Evolutionary conservation across 2,329 filamentous ascomycete genomes (phyloP).

Genomic region (Nemania bipapillata): DNA sequence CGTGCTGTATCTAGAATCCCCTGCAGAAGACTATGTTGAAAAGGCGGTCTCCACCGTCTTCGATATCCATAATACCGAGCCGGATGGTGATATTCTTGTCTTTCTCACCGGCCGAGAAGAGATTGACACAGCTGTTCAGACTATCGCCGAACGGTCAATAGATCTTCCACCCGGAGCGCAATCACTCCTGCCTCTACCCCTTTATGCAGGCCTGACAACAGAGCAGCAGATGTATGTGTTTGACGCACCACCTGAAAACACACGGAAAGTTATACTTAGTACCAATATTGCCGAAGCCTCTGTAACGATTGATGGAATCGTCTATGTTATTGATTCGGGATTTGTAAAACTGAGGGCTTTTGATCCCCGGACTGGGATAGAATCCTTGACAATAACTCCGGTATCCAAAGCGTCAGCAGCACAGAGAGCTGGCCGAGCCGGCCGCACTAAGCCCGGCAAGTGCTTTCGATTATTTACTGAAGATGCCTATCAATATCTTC

Average conservation of each 20-base stretch:
- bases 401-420: conserved; percentile 93
- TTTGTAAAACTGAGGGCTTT: conserved; percentile 91
- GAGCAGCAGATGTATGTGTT: conserved; percentile 97
- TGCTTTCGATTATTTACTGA: conserved; percentile 95
- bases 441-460: conserved; percentile 88
- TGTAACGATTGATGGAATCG: conserved; percentile 91
- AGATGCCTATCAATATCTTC: conserved; percentile 71
- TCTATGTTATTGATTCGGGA: conserved; percentile 89
- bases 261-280: conserved; percentile 88
- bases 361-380: conserved; percentile 85
- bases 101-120: conserved; percentile 94
- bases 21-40: conserved; percentile 87
- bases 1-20: conserved; percentile 79
- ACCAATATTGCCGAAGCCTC: conserved; percentile 98
- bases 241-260: conserved; percentile 81
- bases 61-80: conserved; percentile 84
- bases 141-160: conserved; percentile 76
- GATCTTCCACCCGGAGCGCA: conserved; percentile 69
- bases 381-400: conserved; percentile 82
- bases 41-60: conserved; percentile 84
- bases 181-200: conserved; percentile 75
- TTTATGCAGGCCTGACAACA: conserved; percentile 88
- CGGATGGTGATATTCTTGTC: conserved; percentile 85
- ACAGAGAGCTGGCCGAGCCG: conserved; percentile 89
- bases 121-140: conserved; percentile 84